phyloP scores from a whole-genome alignment of 106 monocot genomes.

The Acorus calamus region DNA sequence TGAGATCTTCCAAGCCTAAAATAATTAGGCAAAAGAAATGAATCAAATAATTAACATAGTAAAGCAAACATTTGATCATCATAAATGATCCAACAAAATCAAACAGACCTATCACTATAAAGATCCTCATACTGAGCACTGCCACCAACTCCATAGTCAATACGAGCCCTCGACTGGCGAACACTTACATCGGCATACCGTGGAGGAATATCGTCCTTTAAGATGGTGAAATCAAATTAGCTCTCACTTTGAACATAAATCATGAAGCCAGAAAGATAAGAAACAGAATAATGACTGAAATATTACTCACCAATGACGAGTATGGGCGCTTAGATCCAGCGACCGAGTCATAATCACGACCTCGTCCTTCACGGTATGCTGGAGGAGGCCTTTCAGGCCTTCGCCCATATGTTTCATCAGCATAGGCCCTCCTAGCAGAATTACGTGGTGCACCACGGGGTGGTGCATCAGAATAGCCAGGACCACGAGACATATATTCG shows the following conservation, averaged over 20 bases:
- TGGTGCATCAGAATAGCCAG: constrained; percentile 49
- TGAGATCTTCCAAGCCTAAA: too few relatives aligned
- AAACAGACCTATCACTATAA: constrained; percentile 64
- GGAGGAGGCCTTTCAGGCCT: constrained; percentile 51
- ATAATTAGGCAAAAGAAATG: too few relatives aligned
- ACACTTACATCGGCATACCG: constrained; percentile 54
- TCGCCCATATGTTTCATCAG: constrained; percentile 67
- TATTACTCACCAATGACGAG: constrained; percentile 43
- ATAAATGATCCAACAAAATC: not conserved
- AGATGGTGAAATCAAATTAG: not conserved
- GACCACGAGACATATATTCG: constrained; percentile 54
- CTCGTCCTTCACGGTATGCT: constrained; percentile 46
- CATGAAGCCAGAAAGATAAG: not conserved
- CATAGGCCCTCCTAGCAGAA: constrained; percentile 44
- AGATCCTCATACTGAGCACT: constrained; percentile 48
- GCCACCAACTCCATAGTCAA: constrained; percentile 58
- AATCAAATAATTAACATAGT: too few relatives aligned
- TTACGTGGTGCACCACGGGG: constrained; percentile 42
- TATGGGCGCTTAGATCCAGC: constrained; percentile 74
- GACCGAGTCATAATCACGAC: constrained; percentile 75
- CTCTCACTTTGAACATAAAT: not conserved
- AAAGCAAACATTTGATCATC: not conserved
- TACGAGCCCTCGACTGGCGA: constrained; percentile 56
- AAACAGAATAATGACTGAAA: not conserved
- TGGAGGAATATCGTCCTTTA: constrained; percentile 59